Evolutionary conservation across 1,284 basidiomycete genomes (phyloP).

Genomic region (Anthracocystis setariae): DNA sequence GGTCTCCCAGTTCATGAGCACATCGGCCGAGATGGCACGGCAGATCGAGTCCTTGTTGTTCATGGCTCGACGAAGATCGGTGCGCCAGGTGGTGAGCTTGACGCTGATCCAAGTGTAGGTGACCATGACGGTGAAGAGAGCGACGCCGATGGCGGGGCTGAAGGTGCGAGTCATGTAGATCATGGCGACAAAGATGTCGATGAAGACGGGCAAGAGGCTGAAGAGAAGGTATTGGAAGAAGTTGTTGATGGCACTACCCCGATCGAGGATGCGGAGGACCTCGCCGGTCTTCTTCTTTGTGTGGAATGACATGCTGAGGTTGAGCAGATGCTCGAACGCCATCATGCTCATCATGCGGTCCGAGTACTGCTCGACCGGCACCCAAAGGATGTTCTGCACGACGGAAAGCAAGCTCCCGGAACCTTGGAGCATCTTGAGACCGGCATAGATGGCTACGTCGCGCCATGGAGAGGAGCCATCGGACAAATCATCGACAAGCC

Average conservation of each 20-base stretch:
- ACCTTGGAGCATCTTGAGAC: conserved; percentile 69
- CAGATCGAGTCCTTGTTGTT: conserved; percentile 60
- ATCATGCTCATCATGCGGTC: conserved; percentile 65
- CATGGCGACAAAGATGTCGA: conserved; percentile 74
- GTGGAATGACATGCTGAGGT: conserved; percentile 84
- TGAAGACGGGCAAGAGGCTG: conserved; percentile 80
- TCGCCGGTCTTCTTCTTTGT: conserved; percentile 77
- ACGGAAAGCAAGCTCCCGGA: conserved; percentile 65
- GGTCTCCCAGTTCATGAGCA: conserved; percentile 66
- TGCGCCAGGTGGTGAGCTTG: conserved; percentile 78
- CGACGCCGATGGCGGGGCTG: conserved; percentile 77
- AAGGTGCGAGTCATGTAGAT: conserved; percentile 75
- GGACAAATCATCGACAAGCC: conserved; percentile 72
- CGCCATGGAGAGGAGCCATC: conserved; percentile 50
- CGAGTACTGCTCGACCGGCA: conserved; percentile 86
- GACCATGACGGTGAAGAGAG: conserved; percentile 80
- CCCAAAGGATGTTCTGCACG: conserved; percentile 70
- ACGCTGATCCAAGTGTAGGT: conserved; percentile 79
- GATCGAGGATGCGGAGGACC: conserved; percentile 75
- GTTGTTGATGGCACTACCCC: conserved; percentile 73
- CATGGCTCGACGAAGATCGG: conserved; percentile 71
- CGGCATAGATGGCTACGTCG: conserved; percentile 64
- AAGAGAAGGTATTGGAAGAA: conserved; percentile 74
- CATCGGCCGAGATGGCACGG: conserved; percentile 61
- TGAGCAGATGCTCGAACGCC: conserved; percentile 65